Conservation (phyloP, 805 yeast species). For the Suhomyces kilbournensis region DNA sequence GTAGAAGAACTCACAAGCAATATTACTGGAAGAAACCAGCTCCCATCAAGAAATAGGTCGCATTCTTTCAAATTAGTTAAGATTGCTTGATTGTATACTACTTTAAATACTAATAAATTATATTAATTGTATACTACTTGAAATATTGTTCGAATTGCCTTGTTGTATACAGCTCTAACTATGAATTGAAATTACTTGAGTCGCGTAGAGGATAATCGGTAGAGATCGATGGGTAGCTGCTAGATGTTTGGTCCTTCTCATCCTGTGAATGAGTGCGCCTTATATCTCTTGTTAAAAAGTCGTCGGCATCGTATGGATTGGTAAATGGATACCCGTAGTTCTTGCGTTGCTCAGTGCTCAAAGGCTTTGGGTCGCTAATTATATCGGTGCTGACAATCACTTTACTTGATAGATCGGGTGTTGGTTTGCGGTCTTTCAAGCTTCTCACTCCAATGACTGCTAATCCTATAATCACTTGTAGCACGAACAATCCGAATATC, state of each 20-base stretch:
- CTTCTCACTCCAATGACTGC: neutral
- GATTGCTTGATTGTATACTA: conserved; percentile 8
- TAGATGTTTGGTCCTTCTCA: conserved; percentile 1
- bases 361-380: conserved; percentile 27
- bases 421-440: neutral
- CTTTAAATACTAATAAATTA: neutral
- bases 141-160: neutral
- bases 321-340: conserved; percentile 27
- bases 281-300: neutral
- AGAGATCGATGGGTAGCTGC: conserved; percentile 1
- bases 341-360: conserved; percentile 20
- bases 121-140: conserved; percentile 9
- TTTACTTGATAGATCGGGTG: neutral
- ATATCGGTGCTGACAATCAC: neutral
- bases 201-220: conserved; percentile 2
- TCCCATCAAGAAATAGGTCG: conserved; percentile 34
- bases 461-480: conserved; percentile 8
- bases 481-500: conserved; percentile 10
- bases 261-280: neutral
- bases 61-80: neutral
- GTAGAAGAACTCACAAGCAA: conserved; percentile 93
- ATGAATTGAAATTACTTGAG: neutral
- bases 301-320: conserved; percentile 11
- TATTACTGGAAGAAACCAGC: conserved; percentile 70
- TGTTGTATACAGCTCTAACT: conserved; percentile 8